Base-by-base conservation (phyloP, 495 filamentous ascomycete species). In the Staphylotrichum tortipilum region DNA sequence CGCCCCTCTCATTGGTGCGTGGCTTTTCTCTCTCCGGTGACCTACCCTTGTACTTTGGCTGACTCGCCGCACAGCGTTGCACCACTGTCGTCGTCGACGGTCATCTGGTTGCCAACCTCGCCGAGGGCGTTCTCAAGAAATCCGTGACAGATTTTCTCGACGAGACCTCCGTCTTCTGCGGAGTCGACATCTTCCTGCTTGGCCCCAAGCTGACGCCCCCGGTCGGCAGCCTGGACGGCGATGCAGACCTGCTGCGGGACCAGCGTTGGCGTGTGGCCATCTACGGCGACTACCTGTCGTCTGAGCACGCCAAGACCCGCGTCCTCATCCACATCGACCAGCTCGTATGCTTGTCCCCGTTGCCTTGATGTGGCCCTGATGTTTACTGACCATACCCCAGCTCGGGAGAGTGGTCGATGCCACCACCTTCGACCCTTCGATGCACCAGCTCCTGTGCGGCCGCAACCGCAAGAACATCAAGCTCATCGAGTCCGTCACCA, bases 311-410 rank as follows among this genome's bases (percentile, higher is more conserved):
- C 50, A 97, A 97, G 77, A 95, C 89, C 1, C 77, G 91, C 52
- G 81, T 96, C 26, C 77, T 98, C 61, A 91, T 97, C 68, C 88
- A 96, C 76, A 96, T 98, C 61, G 92, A 98, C 63, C 85, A 90
- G 73, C 81, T 97, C 71, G 90, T 97, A 79, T 58, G 86, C 23
- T 23, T 14, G 7, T n/a, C 39, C 26, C 8, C 4, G 15, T 31
- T 3, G 30, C 1, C 28, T n/a, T 5, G 22, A 8, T 37, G 45
- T 57, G 23, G 52, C 48, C n/a, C 44, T 64, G 55, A 65, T 42
- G 45, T 7, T 52, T n/a, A n/a, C n/a, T n/a, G n/a, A n/a, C n/a
- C n/a, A n/a, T n/a, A n/a, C n/a, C n/a, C n/a, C n/a, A 95, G 90
- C 82, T 95, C 43, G 84, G 86, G 71, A 85, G 90, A 60, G 75